A percentile compares a stretch with the other conserved stretches of the same genome.
These are phyloP conservation scores for Catharanthus roseus DNA, from an alignment of 257 asterid genomes.

Conservation along the genomic window DNA sequence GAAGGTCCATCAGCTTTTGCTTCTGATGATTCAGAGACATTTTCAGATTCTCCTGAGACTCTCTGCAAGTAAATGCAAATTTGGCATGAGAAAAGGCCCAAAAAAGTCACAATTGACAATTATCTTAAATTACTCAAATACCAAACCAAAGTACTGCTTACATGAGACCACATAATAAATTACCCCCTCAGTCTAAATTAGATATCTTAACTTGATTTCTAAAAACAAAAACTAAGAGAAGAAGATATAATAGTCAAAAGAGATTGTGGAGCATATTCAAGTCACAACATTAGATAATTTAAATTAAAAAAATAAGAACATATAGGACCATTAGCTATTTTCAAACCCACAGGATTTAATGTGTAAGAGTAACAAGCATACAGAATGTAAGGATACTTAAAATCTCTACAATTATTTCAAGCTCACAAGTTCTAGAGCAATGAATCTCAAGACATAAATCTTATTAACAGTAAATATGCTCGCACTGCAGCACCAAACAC, in stretches of 20 bases:
- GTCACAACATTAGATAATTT: not conserved
- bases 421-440: not conserved
- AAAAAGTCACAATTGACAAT: not conserved
- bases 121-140: not conserved
- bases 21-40: constrained; percentile 51
- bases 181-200: not conserved
- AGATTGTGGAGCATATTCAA: not conserved
- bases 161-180: not conserved
- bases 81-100: constrained; percentile 6
- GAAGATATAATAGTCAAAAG: not conserved
- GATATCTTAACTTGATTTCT: not conserved
- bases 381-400: not conserved
- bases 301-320: not conserved
- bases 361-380: not conserved
- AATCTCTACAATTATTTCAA: not conserved
- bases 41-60: constrained; percentile 61
- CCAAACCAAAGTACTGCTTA: not conserved
- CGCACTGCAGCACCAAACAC: not conserved
- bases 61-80: constrained; percentile 39
- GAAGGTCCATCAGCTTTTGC: constrained; percentile 47
- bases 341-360: not conserved
- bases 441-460: not conserved
- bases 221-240: not conserved
- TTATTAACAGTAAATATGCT: not conserved
- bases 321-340: not conserved